Conservation (phyloP, 495 filamentous ascomycete species). For the Tuber calosporum region DNA sequence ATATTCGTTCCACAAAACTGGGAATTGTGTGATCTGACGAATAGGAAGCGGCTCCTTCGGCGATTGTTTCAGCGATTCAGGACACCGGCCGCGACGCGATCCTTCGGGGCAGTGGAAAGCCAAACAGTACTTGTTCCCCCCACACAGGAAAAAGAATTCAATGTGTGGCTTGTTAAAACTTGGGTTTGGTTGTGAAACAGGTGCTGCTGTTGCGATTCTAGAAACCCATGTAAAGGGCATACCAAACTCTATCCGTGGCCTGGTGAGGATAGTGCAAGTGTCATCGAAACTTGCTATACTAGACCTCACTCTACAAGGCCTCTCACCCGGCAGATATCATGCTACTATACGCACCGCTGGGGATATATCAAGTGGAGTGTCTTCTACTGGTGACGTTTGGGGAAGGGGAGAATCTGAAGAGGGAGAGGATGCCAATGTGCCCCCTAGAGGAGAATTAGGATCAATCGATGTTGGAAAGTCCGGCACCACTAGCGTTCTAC, state of each 20-base stretch:
- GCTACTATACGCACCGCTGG: conserved; percentile 80
- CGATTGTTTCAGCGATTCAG: conserved; percentile 82
- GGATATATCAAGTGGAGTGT: conserved; percentile 75
- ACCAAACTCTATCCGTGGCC: conserved; percentile 61
- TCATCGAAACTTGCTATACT: conserved; percentile 67
- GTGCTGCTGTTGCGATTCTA: conserved; percentile 90
- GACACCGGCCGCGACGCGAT: conserved; percentile 88
- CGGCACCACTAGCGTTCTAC: conserved; percentile 65
- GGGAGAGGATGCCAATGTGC: conserved; percentile 24
- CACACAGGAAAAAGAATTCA: neutral
- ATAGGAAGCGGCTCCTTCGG: conserved; percentile 67
- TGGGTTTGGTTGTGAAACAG: conserved; percentile 44
- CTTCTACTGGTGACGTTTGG: conserved; percentile 80
- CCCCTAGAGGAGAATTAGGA: conserved; percentile 62
- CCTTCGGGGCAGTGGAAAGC: conserved; percentile 74
- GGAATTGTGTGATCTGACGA: conserved; percentile 15
- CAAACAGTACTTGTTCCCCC: conserved; percentile 60
- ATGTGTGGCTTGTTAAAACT: conserved; percentile 9
- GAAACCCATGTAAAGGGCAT: conserved; percentile 67
- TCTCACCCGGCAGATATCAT: conserved; percentile 72
- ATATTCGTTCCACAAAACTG: conserved; percentile 2
- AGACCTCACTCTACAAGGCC: conserved; percentile 78
- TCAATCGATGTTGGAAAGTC: conserved; percentile 60
- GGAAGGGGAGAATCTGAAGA: conserved; percentile 50
- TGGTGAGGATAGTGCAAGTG: conserved; percentile 76